Evolutionary conservation across 2,329 filamentous ascomycete genomes (phyloP), one percentile per base, ranked within the genome.

Genomic region (Fusarium praegraminearum): DNA sequence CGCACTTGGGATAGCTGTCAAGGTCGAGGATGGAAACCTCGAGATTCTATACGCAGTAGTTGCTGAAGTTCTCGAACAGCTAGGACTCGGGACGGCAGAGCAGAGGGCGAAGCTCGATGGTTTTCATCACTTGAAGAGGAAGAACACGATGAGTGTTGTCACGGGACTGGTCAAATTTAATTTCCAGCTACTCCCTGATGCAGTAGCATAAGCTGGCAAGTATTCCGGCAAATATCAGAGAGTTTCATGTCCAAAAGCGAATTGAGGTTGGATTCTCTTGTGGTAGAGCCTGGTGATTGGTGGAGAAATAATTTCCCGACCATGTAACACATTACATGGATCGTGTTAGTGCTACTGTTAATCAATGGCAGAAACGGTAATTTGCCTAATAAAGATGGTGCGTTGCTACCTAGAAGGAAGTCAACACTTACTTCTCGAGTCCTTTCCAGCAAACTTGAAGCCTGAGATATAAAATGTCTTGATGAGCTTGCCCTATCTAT

Each of bases 11-110:
- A 81, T 85, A 13, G 77, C 83, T 0, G 79, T 84, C 15, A 85
- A 86, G 66, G 78, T 86, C 10, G 83, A 85, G 57, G 84, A 86
- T 45, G 83, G 84, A 0, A 85, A 77, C 61, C 63, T 82, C 2
- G 76, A 76, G 7, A 78, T 83, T 2, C 73, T 85, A 3, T 84
- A 85, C 55, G 77, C 81, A 0, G 83, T 78, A 0, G 76, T 84
- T 3, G 62, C 74, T 5, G 84, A 86, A 64, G 78, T 84, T 11
- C 69, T 86, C 11, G 74, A 80, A n/a, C 82, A 81, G 56, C 67
- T 86, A 2, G 38, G 75, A 1, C 77, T 86, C 18, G 80, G 81
- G 0, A 73, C 75, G 0, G 35, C 53, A 0, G 76, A 78, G 13
- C 74, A 73, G 57, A 69, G 79, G 7, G n/a, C 66, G 3, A 61